Conservation (phyloP, 1,284 basidiomycete species). For the Marasmius sp. region DNA sequence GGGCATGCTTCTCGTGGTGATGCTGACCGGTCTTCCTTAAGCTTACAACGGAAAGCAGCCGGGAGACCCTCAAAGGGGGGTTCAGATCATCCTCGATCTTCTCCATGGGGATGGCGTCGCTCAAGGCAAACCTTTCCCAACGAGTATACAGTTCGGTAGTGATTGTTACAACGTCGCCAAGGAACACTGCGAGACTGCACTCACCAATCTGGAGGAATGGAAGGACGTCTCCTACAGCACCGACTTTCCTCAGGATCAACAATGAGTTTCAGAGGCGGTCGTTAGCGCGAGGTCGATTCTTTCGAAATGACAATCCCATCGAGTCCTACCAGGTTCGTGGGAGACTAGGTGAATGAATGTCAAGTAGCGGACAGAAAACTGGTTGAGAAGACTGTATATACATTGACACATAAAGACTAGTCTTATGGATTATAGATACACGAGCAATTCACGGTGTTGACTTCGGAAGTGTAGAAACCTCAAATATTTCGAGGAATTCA, state of each 20-base stretch:
- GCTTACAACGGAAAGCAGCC: conserved; percentile 28
- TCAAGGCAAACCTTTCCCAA: conserved; percentile 22
- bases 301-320: no score
- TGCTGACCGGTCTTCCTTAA: background rate
- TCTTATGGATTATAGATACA: no score
- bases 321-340: no score
- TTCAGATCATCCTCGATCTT: conserved; percentile 29
- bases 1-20: background rate
- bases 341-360: no score
- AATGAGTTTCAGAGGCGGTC: no score
- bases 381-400: no score
- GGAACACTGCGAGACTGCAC: conserved; percentile 14
- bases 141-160: conserved; percentile 24
- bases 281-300: no score
- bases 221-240: conserved; percentile 19
- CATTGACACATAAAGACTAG: no score
- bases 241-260: conserved; percentile 10
- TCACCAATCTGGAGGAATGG: conserved; percentile 26
- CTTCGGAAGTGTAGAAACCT: no score
- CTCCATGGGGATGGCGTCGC: conserved; percentile 28
- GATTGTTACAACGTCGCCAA: conserved; percentile 23
- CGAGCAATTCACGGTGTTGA: no score
- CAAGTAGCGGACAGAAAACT: no score
- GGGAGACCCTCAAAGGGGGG: conserved; percentile 31
- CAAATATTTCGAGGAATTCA: no score